phyloP scores from a whole-genome alignment of 2,329 filamentous ascomycete species.

The Fusarium nurragi region DNA sequence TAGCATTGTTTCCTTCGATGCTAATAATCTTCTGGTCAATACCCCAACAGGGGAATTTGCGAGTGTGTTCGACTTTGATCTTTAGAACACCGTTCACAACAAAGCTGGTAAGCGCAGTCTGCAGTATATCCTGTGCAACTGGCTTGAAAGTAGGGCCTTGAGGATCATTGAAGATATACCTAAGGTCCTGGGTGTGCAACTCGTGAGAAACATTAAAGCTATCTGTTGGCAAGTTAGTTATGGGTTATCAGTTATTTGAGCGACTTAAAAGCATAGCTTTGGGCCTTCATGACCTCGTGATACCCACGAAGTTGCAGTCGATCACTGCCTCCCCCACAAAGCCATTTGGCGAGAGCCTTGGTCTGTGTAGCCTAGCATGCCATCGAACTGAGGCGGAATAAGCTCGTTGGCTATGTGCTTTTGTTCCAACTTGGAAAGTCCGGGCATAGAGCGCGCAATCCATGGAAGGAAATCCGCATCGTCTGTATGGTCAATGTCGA shows the following conservation, averaged over 20 bases:
- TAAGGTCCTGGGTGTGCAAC: background rate
- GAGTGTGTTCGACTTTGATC: too few relatives aligned
- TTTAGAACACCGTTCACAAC: background rate
- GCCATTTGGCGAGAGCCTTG: background rate
- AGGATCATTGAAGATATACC: background rate
- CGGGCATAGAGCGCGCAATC: background rate
- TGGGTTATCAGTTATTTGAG: fast-evolving
- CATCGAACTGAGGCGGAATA: background rate
- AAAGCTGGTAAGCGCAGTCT: background rate
- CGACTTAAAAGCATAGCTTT: background rate
- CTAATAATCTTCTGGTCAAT: background rate
- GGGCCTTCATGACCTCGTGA: background rate
- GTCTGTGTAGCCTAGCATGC: background rate
- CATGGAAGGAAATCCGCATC: background rate
- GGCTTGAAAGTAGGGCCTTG: background rate
- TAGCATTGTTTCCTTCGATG: background rate
- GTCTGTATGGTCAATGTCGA: background rate
- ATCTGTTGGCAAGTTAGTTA: background rate
- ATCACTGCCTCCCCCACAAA: background rate
- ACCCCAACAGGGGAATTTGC: background rate
- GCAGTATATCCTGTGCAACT: background rate
- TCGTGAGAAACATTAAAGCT: background rate
- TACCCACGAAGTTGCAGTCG: background rate
- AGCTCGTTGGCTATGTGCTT: background rate
- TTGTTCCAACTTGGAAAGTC: background rate